Evolutionary conservation across 768 basidiomycete genomes (phyloP), one percentile per base, ranked within the genome.

Genomic region (Phylloporus scabripes): DNA sequence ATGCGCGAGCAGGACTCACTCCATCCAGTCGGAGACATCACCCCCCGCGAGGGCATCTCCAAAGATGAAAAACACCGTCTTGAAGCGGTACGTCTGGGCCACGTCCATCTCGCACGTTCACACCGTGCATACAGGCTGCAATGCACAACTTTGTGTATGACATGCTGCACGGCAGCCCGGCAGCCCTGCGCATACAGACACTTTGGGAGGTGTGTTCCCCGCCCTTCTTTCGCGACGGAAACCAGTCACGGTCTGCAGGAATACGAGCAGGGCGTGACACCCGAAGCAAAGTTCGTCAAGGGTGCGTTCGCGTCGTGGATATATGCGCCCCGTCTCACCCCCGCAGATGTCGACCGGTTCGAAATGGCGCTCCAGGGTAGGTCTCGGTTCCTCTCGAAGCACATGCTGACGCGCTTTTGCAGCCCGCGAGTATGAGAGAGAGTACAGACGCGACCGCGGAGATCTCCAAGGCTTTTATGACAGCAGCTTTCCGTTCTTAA

Each of bases 141-240:
- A 97, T 97, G 85, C 78, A 85, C 45, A 89, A 89, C 52, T 92
- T 97, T 62, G 75, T 88, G 4, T 75, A 88, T 46, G 87, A 87
- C 47, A 94, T 97, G 89, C 68, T 97, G n/a, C 88, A 90, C 53
- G 68, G 78, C 33, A 81, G 77, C 50, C 77, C 82, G 14, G 81
- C 83, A 28, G 85, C 86, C 5, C 72, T 80, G 46, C 77, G 76
- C 28, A 89, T 93, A 18, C 67, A 79, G 53, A 69, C 76, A 0
- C 66, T 94, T 0, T 95, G 88, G 87, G 69, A 80, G 69, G 89
- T 54, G 10, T 39, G 28, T 41, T 23, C 11, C 23, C 12, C 10
- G 3, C 14, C 12, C 1, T 17, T 10, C 2, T 14, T 12, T 12
- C 14, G 17, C n/a, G 14, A 17, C 34, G 7, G 31, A 12, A 34